Conservation (phyloP, 805 yeast species). For the Saturnispora saitoi region DNA sequence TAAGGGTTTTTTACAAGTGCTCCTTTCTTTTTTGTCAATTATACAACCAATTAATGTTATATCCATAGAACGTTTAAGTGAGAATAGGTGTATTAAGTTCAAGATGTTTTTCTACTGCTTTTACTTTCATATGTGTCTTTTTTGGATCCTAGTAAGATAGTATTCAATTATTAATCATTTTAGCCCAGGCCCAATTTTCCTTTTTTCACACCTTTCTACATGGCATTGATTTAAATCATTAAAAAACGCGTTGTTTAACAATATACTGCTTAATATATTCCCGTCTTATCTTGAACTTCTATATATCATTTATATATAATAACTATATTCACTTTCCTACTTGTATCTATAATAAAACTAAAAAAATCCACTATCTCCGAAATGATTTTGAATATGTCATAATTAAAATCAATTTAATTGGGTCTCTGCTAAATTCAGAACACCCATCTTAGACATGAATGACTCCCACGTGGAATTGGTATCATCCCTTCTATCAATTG, state of each 20-base stretch:
- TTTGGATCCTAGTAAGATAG: neutral
- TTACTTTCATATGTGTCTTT: neutral
- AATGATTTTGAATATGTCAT: neutral
- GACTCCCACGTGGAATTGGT: constrained; percentile 36
- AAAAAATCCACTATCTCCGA: constrained; percentile 2
- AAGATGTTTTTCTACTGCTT: neutral
- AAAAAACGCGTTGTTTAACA: neutral
- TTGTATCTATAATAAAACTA: too few relatives aligned
- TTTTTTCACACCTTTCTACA: neutral
- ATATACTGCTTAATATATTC: neutral
- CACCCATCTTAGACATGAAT: constrained; percentile 45
- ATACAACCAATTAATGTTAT: neutral
- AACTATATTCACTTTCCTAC: neutral
- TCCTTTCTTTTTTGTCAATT: neutral
- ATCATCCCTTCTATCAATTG: constrained; percentile 22
- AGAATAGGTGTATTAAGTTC: neutral
- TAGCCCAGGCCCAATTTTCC: neutral
- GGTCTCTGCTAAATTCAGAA: constrained; percentile 40
- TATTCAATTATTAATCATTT: neutral
- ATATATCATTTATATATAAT: neutral
- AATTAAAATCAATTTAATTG: constrained; percentile 6
- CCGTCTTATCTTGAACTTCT: neutral
- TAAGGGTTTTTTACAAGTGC: neutral
- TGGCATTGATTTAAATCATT: neutral
- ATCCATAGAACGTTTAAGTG: neutral